Conservation (phyloP, 768 basidiomycete species). For the Kwoniella pini region DNA sequence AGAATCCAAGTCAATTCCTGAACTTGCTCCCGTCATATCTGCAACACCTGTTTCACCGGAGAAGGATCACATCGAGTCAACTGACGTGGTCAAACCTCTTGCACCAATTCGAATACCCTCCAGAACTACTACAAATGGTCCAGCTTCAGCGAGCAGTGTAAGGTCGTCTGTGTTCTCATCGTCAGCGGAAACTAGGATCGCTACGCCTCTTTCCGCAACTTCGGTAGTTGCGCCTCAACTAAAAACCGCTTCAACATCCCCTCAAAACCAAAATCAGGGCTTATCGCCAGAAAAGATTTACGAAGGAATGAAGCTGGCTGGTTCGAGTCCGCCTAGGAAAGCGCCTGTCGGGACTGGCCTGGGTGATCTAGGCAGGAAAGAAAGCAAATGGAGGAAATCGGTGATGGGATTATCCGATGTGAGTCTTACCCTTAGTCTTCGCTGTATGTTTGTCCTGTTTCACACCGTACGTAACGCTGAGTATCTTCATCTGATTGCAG, state of each 20-base stretch:
- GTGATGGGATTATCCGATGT: conserved; percentile 39
- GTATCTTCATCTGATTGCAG: neutral
- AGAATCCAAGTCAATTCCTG: neutral
- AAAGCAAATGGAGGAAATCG: conserved; percentile 33
- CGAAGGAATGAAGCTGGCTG: conserved; percentile 18
- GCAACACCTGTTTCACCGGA: conserved; percentile 4
- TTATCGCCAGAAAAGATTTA: conserved; percentile 3
- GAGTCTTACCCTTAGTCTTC: conserved; percentile 19
- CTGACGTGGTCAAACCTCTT: conserved; percentile 28
- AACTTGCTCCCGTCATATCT: neutral
- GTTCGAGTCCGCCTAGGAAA: conserved; percentile 24
- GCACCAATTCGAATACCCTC: conserved; percentile 19
- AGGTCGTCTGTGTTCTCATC: conserved; percentile 9
- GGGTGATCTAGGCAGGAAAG: conserved; percentile 21
- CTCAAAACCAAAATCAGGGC: neutral
- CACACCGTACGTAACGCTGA: neutral
- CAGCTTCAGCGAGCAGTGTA: conserved; percentile 7
- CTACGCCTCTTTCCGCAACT: conserved; percentile 20
- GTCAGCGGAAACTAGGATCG: conserved; percentile 4
- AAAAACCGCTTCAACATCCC: neutral
- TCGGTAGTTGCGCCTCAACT: conserved; percentile 2
- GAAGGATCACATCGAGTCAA: conserved; percentile 15
- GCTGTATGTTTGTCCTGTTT: neutral
- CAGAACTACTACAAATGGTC: conserved; percentile 1
- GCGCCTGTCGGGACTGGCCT: conserved; percentile 15